Conservation (phyloP, 2,329 filamentous ascomycete species). For the Arachnomyces sp. region DNA sequence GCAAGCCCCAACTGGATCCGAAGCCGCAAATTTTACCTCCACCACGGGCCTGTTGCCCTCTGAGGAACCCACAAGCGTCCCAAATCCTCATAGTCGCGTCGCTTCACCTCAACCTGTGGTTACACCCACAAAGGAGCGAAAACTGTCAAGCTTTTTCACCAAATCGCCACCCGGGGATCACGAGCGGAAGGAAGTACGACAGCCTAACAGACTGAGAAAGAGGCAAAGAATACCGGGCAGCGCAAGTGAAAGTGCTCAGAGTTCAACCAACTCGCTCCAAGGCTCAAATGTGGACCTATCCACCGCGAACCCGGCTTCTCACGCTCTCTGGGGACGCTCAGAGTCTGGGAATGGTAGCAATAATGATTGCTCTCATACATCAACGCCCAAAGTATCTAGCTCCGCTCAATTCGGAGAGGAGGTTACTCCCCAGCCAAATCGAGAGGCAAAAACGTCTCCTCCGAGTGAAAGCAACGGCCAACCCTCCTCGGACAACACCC, state of each 20-base stretch:
- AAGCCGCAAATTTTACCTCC: background rate
- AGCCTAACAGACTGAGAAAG: constrained; percentile 87
- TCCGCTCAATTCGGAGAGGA: constrained; percentile 20
- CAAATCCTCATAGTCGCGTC: constrained; percentile 41
- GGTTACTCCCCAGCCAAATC: constrained; percentile 8
- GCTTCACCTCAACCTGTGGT: constrained; percentile 32
- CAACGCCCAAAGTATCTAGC: constrained; percentile 28
- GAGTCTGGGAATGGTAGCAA: no score
- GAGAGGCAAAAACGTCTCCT: background rate
- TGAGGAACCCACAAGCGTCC: constrained; percentile 12
- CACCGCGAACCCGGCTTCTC: constrained; percentile 25
- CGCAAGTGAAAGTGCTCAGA: constrained; percentile 79
- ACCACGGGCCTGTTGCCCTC: background rate
- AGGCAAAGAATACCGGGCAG: constrained; percentile 67
- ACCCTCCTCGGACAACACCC: constrained; percentile 41
- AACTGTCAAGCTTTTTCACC: constrained; percentile 60
- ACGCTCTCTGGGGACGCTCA: constrained; percentile 17
- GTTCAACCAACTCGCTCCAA: constrained; percentile 72
- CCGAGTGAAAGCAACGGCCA: constrained; percentile 3
- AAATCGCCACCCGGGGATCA: constrained; percentile 55
- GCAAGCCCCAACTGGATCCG: background rate
- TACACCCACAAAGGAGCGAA: constrained; percentile 60
- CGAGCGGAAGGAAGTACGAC: constrained; percentile 53
- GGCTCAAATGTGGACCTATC: constrained; percentile 37
- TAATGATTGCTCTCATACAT: constrained; percentile 23